Conservation (phyloP, 2,329 filamentous ascomycete species). For the Monosporascus sp. region DNA sequence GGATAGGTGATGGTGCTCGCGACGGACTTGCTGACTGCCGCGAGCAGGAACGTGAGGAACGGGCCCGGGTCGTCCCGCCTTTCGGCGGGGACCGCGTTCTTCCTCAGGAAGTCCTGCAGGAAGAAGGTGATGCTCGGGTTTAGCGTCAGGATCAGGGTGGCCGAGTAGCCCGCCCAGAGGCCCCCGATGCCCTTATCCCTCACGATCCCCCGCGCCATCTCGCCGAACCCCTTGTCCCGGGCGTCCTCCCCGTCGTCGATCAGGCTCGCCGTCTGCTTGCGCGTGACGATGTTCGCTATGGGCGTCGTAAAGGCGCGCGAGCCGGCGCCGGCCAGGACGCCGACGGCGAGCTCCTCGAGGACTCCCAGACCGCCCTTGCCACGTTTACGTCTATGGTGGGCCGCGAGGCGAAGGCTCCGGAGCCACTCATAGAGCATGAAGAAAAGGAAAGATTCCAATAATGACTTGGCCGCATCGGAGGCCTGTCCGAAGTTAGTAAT, state of each 20-base stretch:
- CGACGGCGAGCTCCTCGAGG: conserved; percentile 68
- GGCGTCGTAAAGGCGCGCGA: conserved; percentile 75
- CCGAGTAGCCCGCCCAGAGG: conserved; percentile 86
- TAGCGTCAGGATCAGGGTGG: conserved; percentile 70
- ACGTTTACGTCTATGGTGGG: conserved; percentile 14
- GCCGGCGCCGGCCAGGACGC: conserved; percentile 67
- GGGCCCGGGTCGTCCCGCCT: conserved; percentile 26
- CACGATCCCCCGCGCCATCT: conserved; percentile 60
- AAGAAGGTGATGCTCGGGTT: conserved; percentile 87
- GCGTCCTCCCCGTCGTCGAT: conserved; percentile 10
- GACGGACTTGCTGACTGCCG: conserved; percentile 72
- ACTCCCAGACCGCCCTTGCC: conserved; percentile 42
- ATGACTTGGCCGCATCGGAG: conserved; percentile 58
- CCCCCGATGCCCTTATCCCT: conserved; percentile 66
- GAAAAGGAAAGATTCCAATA: conserved; percentile 77
- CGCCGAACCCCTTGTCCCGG: conserved; percentile 33
- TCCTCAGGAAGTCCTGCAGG: conserved; percentile 67
- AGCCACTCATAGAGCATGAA: conserved; percentile 70
- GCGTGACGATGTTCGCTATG: conserved; percentile 73
- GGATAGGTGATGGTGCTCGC: conserved; percentile 79
- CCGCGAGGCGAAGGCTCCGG: conserved; percentile 14
- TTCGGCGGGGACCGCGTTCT: conserved; percentile 48
- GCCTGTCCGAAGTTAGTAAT: conserved; percentile 4
- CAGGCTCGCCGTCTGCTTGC: conserved; percentile 65
- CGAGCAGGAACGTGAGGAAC: conserved; percentile 42